Evolutionary conservation across 1,284 basidiomycete genomes (phyloP), one percentile per base, ranked within the genome.

Genomic region (Vanrija sp.): DNA sequence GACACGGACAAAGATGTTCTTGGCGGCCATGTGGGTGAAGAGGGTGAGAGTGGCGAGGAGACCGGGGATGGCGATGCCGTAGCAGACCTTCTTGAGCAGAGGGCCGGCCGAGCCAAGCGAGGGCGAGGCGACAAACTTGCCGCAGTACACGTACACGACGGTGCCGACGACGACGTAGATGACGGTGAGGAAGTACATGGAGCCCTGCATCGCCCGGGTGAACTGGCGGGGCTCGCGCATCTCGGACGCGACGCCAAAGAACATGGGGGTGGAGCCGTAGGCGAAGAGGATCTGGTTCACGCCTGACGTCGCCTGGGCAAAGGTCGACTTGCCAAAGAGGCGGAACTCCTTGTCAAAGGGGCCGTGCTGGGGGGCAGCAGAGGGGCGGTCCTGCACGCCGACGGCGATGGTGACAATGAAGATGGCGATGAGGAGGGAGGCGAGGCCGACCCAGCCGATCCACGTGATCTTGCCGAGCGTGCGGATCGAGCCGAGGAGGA

Each of bases 41-140:
- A 65, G 56, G 35, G 53, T 56, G 5, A 43, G 59, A 3, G 54
- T 52, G 38, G 59, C 56, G 45, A 65, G 54, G 19, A 66, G 49
- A 31, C 71, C 73, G 0, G 53, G 49, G 15, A 38, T 41, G 19
- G 43, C 36, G 44, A 60, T 45, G 20, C 54, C 57, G 45, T 59
- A 62, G 12, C 51, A 37, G 31, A 65, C 54, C 45, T 66, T 62
- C 65, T 77, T 73, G 54, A 78, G 61, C 25, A 75, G 47, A 3
- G 56, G 54, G 25, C 77, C 76, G 7, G 76, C 77, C 5, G 69
- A 69, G 0, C 74, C 74, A 6, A 77, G 66, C 0, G 75, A 73
- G 6, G 77, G 77, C 4, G 61, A 67, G 19, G 73, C 67, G 47
- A 77, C 64, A 56, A 73, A 73, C 47, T 69, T 61, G 1, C 71